These are phyloP conservation scores for Aureobasidium sp. DNA, from an alignment of 2,329 filamentous ascomycete species.

Conservation along the genomic window DNA sequence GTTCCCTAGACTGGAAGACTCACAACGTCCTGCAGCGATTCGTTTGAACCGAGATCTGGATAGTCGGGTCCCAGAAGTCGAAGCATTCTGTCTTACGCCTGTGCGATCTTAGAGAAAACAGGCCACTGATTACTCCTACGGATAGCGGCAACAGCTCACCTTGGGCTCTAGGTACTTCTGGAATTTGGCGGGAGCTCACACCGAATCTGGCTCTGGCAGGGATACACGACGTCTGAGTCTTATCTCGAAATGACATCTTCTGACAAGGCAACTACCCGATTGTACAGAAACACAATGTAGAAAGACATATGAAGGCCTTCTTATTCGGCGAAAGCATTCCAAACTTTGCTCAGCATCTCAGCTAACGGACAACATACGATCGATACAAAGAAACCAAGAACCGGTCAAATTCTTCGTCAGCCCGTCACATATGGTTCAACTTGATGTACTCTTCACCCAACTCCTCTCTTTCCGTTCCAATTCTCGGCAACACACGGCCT, in stretches of 20 bases:
- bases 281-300: too few relatives aligned
- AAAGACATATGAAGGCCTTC: too few relatives aligned
- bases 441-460: too few relatives aligned
- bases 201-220: not conserved
- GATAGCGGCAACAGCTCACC: not conserved
- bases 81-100: not conserved
- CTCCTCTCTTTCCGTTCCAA: too few relatives aligned
- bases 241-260: not conserved
- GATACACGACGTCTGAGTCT: not conserved
- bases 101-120: not conserved
- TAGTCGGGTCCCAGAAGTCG: not conserved
- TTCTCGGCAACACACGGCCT: too few relatives aligned
- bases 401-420: too few relatives aligned
- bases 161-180: not conserved
- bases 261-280: not conserved
- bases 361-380: too few relatives aligned
- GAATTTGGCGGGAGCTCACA: not conserved
- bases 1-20: not conserved
- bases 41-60: not conserved
- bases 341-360: too few relatives aligned
- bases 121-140: not conserved
- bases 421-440: too few relatives aligned
- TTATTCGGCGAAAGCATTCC: too few relatives aligned
- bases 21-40: not conserved
- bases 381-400: too few relatives aligned